These are phyloP conservation scores for Pyronema domesticum DNA, from an alignment of 495 filamentous ascomycete genomes.

Conservation along the genomic window DNA sequence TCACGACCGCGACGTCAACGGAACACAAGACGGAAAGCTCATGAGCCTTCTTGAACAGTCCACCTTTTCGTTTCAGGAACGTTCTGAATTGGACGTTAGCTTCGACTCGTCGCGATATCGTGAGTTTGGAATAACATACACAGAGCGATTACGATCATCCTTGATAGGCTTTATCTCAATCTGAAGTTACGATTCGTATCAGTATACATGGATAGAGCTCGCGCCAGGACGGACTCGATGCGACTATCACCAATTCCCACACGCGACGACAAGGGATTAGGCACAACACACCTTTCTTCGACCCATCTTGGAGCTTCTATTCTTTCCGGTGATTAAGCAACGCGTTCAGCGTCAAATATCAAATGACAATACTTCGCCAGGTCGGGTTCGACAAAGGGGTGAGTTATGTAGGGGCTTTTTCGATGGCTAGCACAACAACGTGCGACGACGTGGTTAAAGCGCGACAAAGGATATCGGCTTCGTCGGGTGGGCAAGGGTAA, in stretches of 20 bases:
- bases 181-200: constrained; percentile 26
- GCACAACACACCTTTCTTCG: constrained; percentile 34
- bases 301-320: constrained; percentile 30
- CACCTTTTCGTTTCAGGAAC: constrained; percentile 95
- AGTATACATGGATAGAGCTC: constrained; percentile 4
- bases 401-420: neutral
- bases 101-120: neutral
- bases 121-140: constrained; percentile 44
- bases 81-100: constrained; percentile 39
- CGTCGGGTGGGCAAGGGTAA: neutral
- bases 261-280: neutral
- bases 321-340: no score
- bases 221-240: constrained; percentile 1
- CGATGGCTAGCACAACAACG: neutral
- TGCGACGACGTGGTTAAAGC: neutral
- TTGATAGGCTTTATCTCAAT: constrained; percentile 99
- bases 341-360: neutral
- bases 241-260: neutral
- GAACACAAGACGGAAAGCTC: constrained; percentile 95
- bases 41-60: constrained; percentile 98
- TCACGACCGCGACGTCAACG: constrained; percentile 95
- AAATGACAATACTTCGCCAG: neutral
- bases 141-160: constrained; percentile 95
- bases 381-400: neutral
- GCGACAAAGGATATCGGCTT: neutral